These are phyloP conservation scores for Seminavis robusta DNA, from an alignment of 108 stramenopile genomes.

Conservation along the genomic window DNA sequence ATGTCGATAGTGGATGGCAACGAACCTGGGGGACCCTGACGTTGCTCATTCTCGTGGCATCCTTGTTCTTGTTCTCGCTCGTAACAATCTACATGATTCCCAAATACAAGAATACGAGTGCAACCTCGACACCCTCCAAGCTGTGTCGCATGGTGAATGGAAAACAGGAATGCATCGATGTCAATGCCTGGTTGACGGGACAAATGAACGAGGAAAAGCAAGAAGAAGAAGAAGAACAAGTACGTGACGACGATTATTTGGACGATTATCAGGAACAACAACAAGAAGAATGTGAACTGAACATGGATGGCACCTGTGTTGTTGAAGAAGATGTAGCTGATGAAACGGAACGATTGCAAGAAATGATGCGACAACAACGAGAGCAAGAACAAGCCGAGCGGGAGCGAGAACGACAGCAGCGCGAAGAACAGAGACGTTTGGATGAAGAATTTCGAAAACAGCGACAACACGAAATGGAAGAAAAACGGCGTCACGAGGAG, in stretches of 20 bases:
- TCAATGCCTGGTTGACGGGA: neutral
- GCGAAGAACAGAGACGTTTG: too few species aligned
- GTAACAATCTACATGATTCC: conserved; percentile 32
- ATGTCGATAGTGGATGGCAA: conserved; percentile 23
- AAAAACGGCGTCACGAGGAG: neutral
- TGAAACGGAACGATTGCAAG: neutral
- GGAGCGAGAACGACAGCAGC: too few species aligned
- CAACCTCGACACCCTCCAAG: conserved; percentile 5
- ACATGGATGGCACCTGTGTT: neutral
- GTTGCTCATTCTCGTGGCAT: conserved; percentile 16
- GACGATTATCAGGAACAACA: neutral
- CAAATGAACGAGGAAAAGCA: neutral
- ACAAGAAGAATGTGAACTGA: neutral
- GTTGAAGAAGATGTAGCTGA: neutral
- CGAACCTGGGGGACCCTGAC: conserved; percentile 16
- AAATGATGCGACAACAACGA: too few species aligned
- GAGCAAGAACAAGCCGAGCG: too few species aligned
- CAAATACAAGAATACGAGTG: conserved; percentile 24
- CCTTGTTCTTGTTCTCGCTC: conserved; percentile 26
- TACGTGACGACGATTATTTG: neutral
- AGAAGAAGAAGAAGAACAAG: neutral
- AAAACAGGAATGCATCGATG: neutral
- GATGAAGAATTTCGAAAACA: too few species aligned
- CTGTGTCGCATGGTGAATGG: neutral
- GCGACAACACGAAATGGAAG: neutral